Percentiles rank a stretch among this genome's conserved stretches.
These are phyloP conservation scores for Conticribra guillardii DNA, from an alignment of 108 stramenopile species.

Conservation along the genomic window DNA sequence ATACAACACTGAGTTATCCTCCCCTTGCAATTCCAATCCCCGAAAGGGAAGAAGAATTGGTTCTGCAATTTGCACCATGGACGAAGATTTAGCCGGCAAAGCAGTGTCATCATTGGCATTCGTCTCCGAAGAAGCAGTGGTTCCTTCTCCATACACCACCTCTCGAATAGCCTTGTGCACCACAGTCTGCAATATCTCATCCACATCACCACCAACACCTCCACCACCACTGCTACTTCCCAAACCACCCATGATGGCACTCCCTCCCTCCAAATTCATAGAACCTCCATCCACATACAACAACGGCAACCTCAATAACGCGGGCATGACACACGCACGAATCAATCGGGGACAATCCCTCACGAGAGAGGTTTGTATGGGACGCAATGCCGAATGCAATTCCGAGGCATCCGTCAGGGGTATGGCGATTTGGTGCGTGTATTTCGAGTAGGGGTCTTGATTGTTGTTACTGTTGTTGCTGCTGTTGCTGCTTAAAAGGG, in stretches of 20 bases:
- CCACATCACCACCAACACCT: conserved; percentile 8
- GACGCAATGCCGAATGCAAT: conserved; percentile 70
- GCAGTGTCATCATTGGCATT: no score
- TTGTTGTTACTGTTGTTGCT: background rate
- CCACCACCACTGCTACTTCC: conserved; percentile 13
- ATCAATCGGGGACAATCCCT: conserved; percentile 80
- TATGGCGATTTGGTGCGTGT: conserved; percentile 79
- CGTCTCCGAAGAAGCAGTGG: no score
- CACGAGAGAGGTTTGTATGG: conserved; percentile 78
- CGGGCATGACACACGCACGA: conserved; percentile 73
- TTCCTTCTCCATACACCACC: conserved; percentile 33
- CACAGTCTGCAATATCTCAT: conserved; percentile 40
- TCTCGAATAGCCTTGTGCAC: conserved; percentile 53
- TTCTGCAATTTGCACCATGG: conserved; percentile 33
- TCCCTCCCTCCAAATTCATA: background rate
- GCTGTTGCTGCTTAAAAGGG: background rate
- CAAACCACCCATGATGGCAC: conserved; percentile 22
- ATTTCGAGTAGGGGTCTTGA: conserved; percentile 36
- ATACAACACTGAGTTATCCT: conserved; percentile 66
- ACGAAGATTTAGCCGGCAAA: no score
- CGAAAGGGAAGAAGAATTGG: conserved; percentile 75
- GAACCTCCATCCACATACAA: conserved; percentile 58
- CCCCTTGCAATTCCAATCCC: conserved; percentile 78
- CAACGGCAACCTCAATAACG: conserved; percentile 67
- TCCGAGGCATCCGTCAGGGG: conserved; percentile 77